Conservation (phyloP, 2,329 filamentous ascomycete genomes). For the Paraphaeosphaeria sporulosa region DNA sequence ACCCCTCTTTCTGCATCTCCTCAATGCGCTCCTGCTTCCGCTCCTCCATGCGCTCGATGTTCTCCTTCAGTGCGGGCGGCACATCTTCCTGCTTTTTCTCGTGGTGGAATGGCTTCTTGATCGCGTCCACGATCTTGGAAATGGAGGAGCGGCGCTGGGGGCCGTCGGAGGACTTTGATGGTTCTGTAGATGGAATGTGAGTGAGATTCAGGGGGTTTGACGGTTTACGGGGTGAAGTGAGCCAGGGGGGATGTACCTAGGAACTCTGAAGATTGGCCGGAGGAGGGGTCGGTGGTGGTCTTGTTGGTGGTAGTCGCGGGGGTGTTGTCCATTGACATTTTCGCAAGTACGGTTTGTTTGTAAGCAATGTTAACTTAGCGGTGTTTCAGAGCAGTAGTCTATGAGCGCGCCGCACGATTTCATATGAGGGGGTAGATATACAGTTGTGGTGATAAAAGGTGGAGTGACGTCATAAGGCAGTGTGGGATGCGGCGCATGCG, state of each 20-base stretch:
- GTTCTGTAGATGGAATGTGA: too few relatives aligned
- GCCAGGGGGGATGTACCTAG: not conserved
- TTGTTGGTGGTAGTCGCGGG: slow-evolving; percentile 1
- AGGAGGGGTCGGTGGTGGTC: not conserved
- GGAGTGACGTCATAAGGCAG: slow-evolving; percentile 4
- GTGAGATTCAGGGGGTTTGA: too few relatives aligned
- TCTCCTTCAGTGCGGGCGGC: slow-evolving; percentile 3
- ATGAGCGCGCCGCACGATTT: not conserved
- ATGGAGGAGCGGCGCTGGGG: not conserved
- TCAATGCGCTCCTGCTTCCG: not conserved
- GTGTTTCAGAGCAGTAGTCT: not conserved
- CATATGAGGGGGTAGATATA: not conserved
- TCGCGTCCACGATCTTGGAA: slow-evolving; percentile 5
- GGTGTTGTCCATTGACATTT: not conserved
- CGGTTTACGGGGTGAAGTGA: too few relatives aligned
- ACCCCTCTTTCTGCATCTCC: slow-evolving; percentile 10
- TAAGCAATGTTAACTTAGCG: not conserved
- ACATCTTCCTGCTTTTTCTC: not conserved
- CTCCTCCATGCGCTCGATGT: slow-evolving; percentile 3
- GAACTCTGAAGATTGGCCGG: not conserved
- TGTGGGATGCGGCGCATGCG: not conserved
- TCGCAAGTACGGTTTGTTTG: not conserved
- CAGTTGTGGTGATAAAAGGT: not conserved
- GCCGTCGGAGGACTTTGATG: not conserved
- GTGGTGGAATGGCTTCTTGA: slow-evolving; percentile 6